Evolutionary conservation across 129 eudicot genomes (phyloP), one percentile per base, ranked within the genome.

Genomic region (Kitagawia praeruptora): DNA sequence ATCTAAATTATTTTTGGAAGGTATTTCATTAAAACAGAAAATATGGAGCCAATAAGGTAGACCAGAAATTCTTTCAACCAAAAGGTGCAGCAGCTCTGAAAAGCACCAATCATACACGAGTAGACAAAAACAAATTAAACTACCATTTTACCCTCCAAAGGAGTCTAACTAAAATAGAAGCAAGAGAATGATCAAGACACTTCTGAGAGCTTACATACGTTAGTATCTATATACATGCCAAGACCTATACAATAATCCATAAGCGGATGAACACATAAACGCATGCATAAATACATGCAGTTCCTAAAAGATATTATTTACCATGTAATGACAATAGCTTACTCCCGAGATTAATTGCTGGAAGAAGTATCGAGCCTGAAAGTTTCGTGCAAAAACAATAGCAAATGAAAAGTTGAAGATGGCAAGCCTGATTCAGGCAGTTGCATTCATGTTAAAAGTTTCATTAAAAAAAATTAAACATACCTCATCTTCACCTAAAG

Each of bases 401-500:
- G 79, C 38, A 69, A 39, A 78, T 31, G 8, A 14, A 14, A 75
- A 70, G 15, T 45, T 31, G 16, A 53, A 75, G 78, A 48, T 42
- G 45, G 21, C 72, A 34, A 66, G 41, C 47, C 73, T 58, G 47
- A 42, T 28, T 10, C 8, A 58, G 40, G 45, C 38, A 0, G 34
- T n/a, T 42, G 77, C 83, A 69, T 40, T 34, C 40, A 45, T 4
- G 28, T 34, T 38, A 21, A 27, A 66, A 66, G 31, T 11, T 28
- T 31, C 6, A 31, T 14, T 31, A 44, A 31, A 42, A 67, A 67
- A 23, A 34, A 21, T 77, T 53, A 11, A 41, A 80, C 48, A 37
- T 42, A 93, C 98, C 98, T 93, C 97, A 69, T 93, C 98, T 87
- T 93, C 98, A 41, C 98, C 91, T 69, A 93, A 93, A 63, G 93